These are phyloP conservation scores for Leersia perrieri DNA, from an alignment of 176 grass and related monocot genomes.

Conservation along the genomic window DNA sequence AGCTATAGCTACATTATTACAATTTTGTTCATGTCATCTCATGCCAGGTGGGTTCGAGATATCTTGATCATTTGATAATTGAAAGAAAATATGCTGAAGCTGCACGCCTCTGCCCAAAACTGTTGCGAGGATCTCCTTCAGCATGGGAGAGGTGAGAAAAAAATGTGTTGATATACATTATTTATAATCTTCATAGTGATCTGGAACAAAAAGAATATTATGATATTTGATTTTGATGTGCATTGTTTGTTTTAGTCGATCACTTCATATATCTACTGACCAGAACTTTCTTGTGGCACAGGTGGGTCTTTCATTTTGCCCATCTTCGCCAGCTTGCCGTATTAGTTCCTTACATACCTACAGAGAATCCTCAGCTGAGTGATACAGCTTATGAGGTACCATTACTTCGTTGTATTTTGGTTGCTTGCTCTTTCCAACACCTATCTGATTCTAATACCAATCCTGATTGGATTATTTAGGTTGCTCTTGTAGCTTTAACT, in stretches of 20 bases:
- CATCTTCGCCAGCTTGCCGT: constrained; percentile 93
- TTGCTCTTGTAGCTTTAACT: constrained; percentile 91
- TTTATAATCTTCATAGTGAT: background rate
- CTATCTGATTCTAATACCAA: constrained; percentile 29
- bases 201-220: background rate
- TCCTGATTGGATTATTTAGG: constrained; percentile 60
- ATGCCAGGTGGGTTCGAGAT: constrained; percentile 83
- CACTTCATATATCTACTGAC: constrained; percentile 30
- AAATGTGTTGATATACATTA: constrained; percentile 26
- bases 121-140: constrained; percentile 81
- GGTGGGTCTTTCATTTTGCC: constrained; percentile 98
- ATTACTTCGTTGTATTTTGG: constrained; percentile 12
- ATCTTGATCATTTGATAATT: constrained; percentile 96
- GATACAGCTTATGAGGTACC: constrained; percentile 94
- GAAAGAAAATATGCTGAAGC: constrained; percentile 97
- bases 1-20: constrained; percentile 23
- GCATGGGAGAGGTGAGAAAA: constrained; percentile 91
- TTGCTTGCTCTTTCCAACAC: constrained; percentile 7
- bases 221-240: constrained; percentile 22
- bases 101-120: constrained; percentile 82
- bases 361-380: constrained; percentile 84
- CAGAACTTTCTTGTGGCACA: constrained; percentile 36
- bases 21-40: constrained; percentile 30
- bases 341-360: constrained; percentile 96
- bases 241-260: constrained; percentile 23